Evolutionary conservation across 331 rosid species (phyloP).

Genomic region (Malus hybrid): DNA sequence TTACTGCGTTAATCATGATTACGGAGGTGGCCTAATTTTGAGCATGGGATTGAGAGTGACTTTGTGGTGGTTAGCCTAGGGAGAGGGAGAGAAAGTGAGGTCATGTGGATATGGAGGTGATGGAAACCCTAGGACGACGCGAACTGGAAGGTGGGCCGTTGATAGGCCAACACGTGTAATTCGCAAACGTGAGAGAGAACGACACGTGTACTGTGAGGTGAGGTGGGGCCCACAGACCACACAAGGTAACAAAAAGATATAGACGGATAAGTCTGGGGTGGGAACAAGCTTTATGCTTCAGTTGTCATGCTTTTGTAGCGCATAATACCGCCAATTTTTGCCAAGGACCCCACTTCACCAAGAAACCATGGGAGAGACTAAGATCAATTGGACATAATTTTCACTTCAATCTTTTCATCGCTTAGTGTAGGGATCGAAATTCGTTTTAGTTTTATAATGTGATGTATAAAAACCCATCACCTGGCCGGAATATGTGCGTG

Average conservation of each 20-base stretch:
- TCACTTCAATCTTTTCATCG: not conserved
- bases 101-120: slow-evolving; percentile 1
- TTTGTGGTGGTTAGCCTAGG: not conserved
- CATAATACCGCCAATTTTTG: slow-evolving; percentile 20
- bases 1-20: not conserved
- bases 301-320: slow-evolving; percentile 35
- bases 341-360: not conserved
- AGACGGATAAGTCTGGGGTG: slow-evolving; percentile 19
- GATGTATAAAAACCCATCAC: too few relatives aligned
- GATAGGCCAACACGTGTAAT: slow-evolving; percentile 33
- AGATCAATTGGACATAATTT: not conserved
- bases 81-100: slow-evolving; percentile 13
- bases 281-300: slow-evolving; percentile 17
- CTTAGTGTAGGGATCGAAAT: not conserved
- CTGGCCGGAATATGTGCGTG: not conserved
- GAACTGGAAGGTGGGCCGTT: slow-evolving; percentile 39
- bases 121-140: slow-evolving; percentile 39
- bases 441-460: too few relatives aligned
- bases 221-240: slow-evolving; percentile 27
- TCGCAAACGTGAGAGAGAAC: not conserved
- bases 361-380: not conserved
- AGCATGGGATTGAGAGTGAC: not conserved
- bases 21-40: not conserved
- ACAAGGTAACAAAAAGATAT: not conserved
- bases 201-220: slow-evolving; percentile 41